Evolutionary conservation across 2,329 filamentous ascomycete species (phyloP).

Genomic region (Nectriaceae sp.): DNA sequence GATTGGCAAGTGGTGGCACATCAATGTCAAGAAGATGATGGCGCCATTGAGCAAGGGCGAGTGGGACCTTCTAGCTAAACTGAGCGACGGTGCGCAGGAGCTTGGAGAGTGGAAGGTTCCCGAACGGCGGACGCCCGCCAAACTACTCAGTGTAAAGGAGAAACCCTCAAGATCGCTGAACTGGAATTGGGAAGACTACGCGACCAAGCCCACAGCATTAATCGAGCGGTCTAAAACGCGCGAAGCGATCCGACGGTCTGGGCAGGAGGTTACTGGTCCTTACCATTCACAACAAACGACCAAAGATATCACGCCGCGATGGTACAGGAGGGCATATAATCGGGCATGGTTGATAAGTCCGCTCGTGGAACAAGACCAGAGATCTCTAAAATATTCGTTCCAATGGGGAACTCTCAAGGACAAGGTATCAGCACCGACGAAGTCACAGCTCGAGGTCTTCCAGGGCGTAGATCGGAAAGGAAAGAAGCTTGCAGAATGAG

Average conservation of each 20-base stretch:
- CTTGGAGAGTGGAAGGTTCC: slow-evolving; percentile 41
- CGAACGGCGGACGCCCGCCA: slow-evolving; percentile 26
- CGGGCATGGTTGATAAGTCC: slow-evolving; percentile 48
- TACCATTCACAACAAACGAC: slow-evolving; percentile 37
- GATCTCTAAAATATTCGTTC: slow-evolving; percentile 36
- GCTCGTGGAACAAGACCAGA: slow-evolving; percentile 39
- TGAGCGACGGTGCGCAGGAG: slow-evolving; percentile 45
- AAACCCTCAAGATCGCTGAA: not conserved
- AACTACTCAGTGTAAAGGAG: not conserved
- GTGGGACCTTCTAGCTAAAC: slow-evolving; percentile 55
- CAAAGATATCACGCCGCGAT: slow-evolving; percentile 39
- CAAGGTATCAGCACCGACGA: slow-evolving; percentile 31
- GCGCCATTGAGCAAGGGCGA: slow-evolving; percentile 56
- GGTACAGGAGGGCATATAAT: slow-evolving; percentile 50
- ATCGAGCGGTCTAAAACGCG: slow-evolving; percentile 41
- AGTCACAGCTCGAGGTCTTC: slow-evolving; percentile 48
- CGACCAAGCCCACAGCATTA: slow-evolving; percentile 37
- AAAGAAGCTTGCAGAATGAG: slow-evolving; percentile 3
- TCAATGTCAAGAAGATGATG: slow-evolving; percentile 46
- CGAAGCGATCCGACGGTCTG: slow-evolving; percentile 35
- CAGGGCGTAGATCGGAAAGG: slow-evolving; percentile 42
- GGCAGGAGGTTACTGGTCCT: slow-evolving; percentile 38
- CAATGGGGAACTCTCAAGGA: slow-evolving; percentile 46
- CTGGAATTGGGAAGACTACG: slow-evolving; percentile 49
- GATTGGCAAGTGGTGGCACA: slow-evolving; percentile 50